phyloP scores from a whole-genome alignment of 1,284 basidiomycete species.

The Phylloboletellus chloephorus region DNA sequence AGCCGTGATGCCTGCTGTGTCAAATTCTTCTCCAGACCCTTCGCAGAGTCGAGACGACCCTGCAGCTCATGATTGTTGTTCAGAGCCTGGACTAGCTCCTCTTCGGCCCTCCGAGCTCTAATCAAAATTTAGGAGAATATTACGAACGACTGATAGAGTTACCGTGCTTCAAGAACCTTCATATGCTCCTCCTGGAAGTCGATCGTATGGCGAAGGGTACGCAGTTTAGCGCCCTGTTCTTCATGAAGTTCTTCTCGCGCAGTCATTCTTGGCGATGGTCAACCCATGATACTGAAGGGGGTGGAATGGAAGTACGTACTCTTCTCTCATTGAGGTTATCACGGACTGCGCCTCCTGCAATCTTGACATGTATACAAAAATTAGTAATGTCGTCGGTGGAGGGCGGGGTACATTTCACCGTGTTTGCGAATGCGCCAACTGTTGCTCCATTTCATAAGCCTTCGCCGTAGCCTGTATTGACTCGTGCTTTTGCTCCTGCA shows the following conservation, averaged over 20 bases:
- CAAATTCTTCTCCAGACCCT: slow-evolving; percentile 24
- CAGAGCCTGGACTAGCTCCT: slow-evolving; percentile 14
- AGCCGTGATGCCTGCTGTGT: slow-evolving; percentile 26
- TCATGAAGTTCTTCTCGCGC: slow-evolving; percentile 20
- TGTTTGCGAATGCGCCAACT: slow-evolving; percentile 18
- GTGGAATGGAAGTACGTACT: slow-evolving; percentile 26
- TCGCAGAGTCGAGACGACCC: slow-evolving; percentile 27
- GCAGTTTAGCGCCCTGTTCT: slow-evolving; percentile 26
- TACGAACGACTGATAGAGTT: not conserved
- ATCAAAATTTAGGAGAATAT: slow-evolving; percentile 12
- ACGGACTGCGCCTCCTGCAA: slow-evolving; percentile 27
- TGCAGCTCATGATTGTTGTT: slow-evolving; percentile 26
- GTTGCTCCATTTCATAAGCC: slow-evolving; percentile 28
- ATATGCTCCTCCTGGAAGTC: slow-evolving; percentile 29
- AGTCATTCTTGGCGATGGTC: slow-evolving; percentile 20
- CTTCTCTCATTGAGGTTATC: slow-evolving; percentile 30
- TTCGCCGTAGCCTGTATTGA: slow-evolving; percentile 21
- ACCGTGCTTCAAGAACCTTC: slow-evolving; percentile 26
- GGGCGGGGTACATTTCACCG: slow-evolving; percentile 14
- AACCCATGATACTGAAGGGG: slow-evolving; percentile 11
- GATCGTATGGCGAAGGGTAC: slow-evolving; percentile 27
- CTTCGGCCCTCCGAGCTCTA: slow-evolving; percentile 24
- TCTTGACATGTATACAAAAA: slow-evolving; percentile 12
- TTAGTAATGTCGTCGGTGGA: slow-evolving; percentile 13
- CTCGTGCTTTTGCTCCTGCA: slow-evolving; percentile 30